A percentile compares a stretch with the other conserved stretches of the same genome.
These are phyloP conservation scores for Papiliotrema fonsecae DNA, from an alignment of 1,284 basidiomycete genomes.

Conservation along the genomic window DNA sequence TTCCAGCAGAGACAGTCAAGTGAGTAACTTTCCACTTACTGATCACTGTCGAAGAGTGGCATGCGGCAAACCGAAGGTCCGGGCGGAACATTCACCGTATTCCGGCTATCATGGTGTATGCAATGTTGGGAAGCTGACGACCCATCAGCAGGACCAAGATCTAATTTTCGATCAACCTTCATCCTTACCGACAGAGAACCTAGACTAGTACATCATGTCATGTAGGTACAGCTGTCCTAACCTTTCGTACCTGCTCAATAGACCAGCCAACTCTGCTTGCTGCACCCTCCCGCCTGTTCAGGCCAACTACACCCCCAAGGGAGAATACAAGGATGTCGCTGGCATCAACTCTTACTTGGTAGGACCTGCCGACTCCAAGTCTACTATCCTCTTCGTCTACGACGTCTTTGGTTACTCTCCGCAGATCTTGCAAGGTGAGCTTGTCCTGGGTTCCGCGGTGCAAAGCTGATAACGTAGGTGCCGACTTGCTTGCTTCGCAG, in stretches of 20 bases:
- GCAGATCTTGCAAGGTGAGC: slow-evolving; percentile 50
- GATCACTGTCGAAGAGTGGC: too few species aligned
- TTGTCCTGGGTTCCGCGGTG: not conserved
- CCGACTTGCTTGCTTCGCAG: slow-evolving; percentile 44
- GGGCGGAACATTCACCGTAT: too few species aligned
- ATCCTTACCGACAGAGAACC: too few species aligned
- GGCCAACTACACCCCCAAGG: slow-evolving; percentile 52
- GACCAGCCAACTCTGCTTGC: slow-evolving; percentile 39
- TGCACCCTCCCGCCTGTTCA: slow-evolving; percentile 51
- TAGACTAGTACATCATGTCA: slow-evolving; percentile 1
- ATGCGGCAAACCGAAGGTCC: too few species aligned
- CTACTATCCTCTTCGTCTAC: slow-evolving; percentile 38
- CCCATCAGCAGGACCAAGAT: too few species aligned
- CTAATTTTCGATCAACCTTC: too few species aligned
- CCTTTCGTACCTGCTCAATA: too few species aligned
- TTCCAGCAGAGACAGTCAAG: too few species aligned
- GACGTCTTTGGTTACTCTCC: slow-evolving; percentile 50
- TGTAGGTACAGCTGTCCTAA: too few species aligned
- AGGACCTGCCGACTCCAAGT: slow-evolving; percentile 34
- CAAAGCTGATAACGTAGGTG: slow-evolving; percentile 24
- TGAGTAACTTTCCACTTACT: too few species aligned
- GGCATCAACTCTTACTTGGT: slow-evolving; percentile 46
- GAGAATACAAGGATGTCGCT: slow-evolving; percentile 40
- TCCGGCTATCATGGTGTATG: too few species aligned
- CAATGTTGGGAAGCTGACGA: too few species aligned